A percentile compares a stretch with the other conserved stretches of the same genome.
These are phyloP conservation scores for Furcasterigmium furcatum DNA, from an alignment of 2,329 filamentous ascomycete genomes.

Conservation along the genomic window DNA sequence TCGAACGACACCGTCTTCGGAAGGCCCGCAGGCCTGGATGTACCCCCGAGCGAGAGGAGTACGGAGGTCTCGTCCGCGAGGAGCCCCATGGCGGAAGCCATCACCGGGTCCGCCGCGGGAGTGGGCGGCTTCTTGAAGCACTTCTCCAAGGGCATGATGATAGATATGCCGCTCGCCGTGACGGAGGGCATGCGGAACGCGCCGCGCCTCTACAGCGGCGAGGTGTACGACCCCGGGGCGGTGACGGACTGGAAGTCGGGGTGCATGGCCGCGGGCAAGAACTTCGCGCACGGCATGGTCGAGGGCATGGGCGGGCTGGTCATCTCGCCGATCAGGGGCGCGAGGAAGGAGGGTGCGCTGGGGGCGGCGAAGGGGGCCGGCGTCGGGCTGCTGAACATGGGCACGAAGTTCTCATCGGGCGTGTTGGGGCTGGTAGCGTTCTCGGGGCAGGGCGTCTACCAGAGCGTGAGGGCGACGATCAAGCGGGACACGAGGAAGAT, in stretches of 20 bases:
- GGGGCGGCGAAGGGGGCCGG: slow-evolving; percentile 38
- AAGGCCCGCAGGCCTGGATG: background rate
- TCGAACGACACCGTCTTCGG: background rate
- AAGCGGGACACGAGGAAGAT: slow-evolving; percentile 7
- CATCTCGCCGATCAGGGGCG: slow-evolving; percentile 36
- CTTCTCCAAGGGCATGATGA: slow-evolving; percentile 29
- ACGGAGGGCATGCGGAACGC: slow-evolving; percentile 51
- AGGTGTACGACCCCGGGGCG: slow-evolving; percentile 24
- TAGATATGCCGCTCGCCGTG: slow-evolving; percentile 44
- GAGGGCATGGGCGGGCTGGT: slow-evolving; percentile 41
- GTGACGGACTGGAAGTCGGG: slow-evolving; percentile 45
- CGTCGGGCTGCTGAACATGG: slow-evolving; percentile 30
- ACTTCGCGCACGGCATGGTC: slow-evolving; percentile 37
- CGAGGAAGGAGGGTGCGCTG: slow-evolving; percentile 32
- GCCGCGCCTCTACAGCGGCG: slow-evolving; percentile 46
- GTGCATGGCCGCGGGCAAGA: slow-evolving; percentile 35
- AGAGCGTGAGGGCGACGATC: slow-evolving; percentile 11
- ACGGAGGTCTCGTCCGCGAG: background rate
- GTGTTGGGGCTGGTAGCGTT: slow-evolving; percentile 16
- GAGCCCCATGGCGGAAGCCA: slow-evolving; percentile 4
- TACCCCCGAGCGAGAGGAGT: background rate
- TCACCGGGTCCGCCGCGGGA: slow-evolving; percentile 10
- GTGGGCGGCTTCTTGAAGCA: slow-evolving; percentile 33
- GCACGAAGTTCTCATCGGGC: slow-evolving; percentile 15
- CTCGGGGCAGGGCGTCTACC: slow-evolving; percentile 13